phyloP scores from a whole-genome alignment of 2,329 filamentous ascomycete genomes.

The Pseudonectria foliicola region DNA sequence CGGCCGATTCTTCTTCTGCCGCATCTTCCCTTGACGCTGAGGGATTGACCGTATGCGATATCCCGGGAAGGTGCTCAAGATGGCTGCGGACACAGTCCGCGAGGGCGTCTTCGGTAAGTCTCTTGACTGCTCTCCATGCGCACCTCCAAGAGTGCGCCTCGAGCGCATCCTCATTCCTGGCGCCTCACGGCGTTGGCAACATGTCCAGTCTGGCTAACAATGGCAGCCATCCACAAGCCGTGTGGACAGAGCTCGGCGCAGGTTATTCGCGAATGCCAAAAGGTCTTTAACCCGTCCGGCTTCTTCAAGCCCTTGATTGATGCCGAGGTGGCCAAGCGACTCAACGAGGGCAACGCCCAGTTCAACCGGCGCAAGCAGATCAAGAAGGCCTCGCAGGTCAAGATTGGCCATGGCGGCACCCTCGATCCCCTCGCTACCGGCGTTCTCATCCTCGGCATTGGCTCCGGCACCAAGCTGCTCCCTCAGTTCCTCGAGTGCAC shows the following conservation, averaged over 20 bases:
- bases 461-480: constrained; percentile 78
- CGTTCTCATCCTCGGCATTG: constrained; percentile 82
- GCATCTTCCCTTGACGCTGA: background rate
- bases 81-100: constrained; percentile 46
- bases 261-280: constrained; percentile 81
- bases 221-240: constrained; percentile 84
- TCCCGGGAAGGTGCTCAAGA: constrained; percentile 33
- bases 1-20: too few species aligned
- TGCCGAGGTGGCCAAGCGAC: constrained; percentile 49
- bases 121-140: constrained; percentile 1
- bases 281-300: constrained; percentile 71
- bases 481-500: constrained; percentile 76
- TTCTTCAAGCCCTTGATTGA: constrained; percentile 74
- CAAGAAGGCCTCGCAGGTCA: constrained; percentile 63
- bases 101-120: constrained; percentile 53
- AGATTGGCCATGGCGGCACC: constrained; percentile 94
- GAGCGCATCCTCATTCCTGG: too few species aligned
- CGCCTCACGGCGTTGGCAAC: too few species aligned
- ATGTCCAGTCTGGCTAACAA: too few species aligned
- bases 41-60: constrained; percentile 25
- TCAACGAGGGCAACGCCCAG: constrained; percentile 51
- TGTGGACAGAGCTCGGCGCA: constrained; percentile 80
- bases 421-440: constrained; percentile 91
- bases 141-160: too few species aligned
- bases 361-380: constrained; percentile 50